These are phyloP conservation scores for Solanum medicagineum DNA, from an alignment of 257 asterid genomes.

Conservation along the genomic window DNA sequence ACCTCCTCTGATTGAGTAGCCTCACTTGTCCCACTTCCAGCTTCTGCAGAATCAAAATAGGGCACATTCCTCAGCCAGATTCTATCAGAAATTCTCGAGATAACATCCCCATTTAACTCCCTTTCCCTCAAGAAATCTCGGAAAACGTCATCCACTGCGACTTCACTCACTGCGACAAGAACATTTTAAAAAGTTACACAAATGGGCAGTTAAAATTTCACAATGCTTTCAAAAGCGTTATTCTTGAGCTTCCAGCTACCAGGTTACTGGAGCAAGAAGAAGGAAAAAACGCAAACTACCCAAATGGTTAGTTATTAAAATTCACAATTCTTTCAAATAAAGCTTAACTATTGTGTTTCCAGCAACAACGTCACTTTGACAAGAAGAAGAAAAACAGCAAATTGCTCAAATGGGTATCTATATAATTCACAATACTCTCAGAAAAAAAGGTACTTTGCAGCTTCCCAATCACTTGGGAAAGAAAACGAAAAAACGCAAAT, in stretches of 20 bases:
- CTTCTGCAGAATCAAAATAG: conserved; percentile 3
- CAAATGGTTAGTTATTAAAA: background rate
- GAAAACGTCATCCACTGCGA: conserved; percentile 46
- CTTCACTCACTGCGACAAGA: conserved; percentile 20
- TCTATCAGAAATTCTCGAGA: conserved; percentile 56
- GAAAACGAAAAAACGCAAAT: background rate
- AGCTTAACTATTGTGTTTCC: background rate
- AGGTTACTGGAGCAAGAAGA: background rate
- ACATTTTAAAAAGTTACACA: background rate
- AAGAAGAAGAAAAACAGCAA: background rate
- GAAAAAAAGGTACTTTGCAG: background rate
- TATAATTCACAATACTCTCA: background rate
- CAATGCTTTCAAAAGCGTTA: background rate
- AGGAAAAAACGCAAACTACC: background rate
- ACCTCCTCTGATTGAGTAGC: background rate
- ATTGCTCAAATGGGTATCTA: background rate
- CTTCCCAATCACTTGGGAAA: background rate
- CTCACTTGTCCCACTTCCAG: conserved; percentile 1
- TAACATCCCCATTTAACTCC: conserved; percentile 57
- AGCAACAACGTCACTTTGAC: background rate
- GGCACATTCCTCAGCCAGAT: conserved; percentile 32
- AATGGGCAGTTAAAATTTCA: background rate
- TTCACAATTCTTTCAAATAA: background rate
- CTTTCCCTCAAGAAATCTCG: conserved; percentile 61
- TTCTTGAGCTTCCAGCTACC: background rate